A percentile compares a stretch with the other conserved stretches of the same genome.
Evolutionary conservation across 2,329 filamentous ascomycete species (phyloP).

Genomic region (Lachnellula arida): DNA sequence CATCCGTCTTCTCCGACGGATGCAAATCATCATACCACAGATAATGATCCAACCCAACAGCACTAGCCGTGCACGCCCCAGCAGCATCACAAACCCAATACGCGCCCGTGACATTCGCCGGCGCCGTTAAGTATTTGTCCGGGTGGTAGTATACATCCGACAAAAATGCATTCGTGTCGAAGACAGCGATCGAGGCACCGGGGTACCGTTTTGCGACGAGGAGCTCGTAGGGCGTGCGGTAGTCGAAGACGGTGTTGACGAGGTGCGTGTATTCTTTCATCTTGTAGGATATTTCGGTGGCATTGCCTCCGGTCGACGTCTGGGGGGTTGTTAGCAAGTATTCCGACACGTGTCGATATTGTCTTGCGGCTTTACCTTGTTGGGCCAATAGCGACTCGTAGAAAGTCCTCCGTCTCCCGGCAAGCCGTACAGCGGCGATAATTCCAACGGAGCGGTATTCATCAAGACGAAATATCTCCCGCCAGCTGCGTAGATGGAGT

Average conservation of each 20-base stretch:
- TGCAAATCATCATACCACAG: constrained; percentile 74
- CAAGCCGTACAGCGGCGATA: constrained; percentile 61
- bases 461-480: constrained; percentile 68
- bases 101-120: constrained; percentile 56
- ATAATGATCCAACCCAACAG: constrained; percentile 50
- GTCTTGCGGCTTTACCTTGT: constrained; percentile 22
- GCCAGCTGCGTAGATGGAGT: constrained; percentile 59
- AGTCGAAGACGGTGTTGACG: constrained; percentile 46
- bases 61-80: constrained; percentile 31
- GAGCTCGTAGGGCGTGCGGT: constrained; percentile 45
- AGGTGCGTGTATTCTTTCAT: constrained; percentile 46
- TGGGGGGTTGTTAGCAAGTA: constrained; percentile 27
- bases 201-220: constrained; percentile 45
- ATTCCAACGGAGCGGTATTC: constrained; percentile 62
- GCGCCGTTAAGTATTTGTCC: constrained; percentile 54
- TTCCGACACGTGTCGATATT: neutral
- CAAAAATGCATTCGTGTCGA: constrained; percentile 62
- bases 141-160: constrained; percentile 62
- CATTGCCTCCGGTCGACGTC: constrained; percentile 40
- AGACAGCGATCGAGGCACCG: constrained; percentile 58
- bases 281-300: constrained; percentile 43
- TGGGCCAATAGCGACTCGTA: constrained; percentile 42
- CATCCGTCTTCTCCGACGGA: constrained; percentile 59
- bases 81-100: constrained; percentile 48
- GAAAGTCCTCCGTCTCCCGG: constrained; percentile 39